A percentile compares a stretch with the other conserved stretches of the same genome.
phyloP scores from a whole-genome alignment of 1,139 yeast genomes.

The Geotrichum histeridarum region DNA sequence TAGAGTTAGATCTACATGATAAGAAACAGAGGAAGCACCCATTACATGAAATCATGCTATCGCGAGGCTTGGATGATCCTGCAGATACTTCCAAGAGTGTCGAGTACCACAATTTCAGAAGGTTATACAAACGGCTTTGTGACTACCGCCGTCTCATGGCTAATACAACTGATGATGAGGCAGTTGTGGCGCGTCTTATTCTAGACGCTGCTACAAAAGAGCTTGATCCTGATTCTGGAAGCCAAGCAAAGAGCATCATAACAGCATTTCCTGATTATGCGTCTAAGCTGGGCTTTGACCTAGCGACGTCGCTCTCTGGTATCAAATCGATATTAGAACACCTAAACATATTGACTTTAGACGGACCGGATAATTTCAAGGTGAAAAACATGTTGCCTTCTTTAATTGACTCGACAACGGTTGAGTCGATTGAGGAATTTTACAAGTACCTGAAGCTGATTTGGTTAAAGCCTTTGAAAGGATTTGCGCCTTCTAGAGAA shows the following conservation, averaged over 20 bases:
- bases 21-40: background rate
- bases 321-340: too few species aligned
- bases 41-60: background rate
- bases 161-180: background rate
- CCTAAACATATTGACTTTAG: too few species aligned
- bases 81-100: background rate
- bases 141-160: background rate
- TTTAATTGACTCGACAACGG: background rate
- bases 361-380: background rate
- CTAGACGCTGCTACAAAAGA: background rate
- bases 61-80: conserved; percentile 4
- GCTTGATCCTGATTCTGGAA: too few species aligned
- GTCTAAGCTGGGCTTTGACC: too few species aligned
- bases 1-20: conserved; percentile 7
- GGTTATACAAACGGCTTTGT: background rate
- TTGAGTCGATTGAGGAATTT: conserved; percentile 1
- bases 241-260: too few species aligned
- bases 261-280: too few species aligned
- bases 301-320: too few species aligned
- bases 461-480: conserved; percentile 4
- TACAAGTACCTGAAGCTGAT: conserved; percentile 1
- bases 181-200: background rate
- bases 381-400: background rate
- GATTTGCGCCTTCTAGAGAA: conserved; percentile 3
- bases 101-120: background rate